Evolutionary conservation across 371 early-diverging fungal genomes (phyloP).

Genomic region (Mortierella sp.): DNA sequence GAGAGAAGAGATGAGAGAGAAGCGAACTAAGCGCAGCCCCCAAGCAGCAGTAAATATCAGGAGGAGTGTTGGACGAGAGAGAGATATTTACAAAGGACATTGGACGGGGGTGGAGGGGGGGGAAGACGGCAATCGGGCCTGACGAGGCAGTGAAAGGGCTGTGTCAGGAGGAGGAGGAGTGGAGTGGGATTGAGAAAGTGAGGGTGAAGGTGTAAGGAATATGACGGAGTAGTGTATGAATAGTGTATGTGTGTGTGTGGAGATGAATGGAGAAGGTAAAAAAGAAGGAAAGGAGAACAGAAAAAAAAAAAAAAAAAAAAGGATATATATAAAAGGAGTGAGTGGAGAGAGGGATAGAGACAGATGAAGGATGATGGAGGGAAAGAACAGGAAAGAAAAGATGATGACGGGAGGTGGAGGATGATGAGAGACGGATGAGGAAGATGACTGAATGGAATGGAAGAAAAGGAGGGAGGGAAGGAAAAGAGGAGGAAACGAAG

Average conservation of each 20-base stretch:
- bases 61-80: neutral
- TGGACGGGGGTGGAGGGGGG: conserved; percentile 8
- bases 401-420: neutral
- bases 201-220: neutral
- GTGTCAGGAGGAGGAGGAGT: neutral
- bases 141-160: conserved; percentile 11
- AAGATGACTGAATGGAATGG: neutral
- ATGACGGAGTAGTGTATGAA: neutral
- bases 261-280: neutral
- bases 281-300: neutral
- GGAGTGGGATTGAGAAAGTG: neutral
- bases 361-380: neutral
- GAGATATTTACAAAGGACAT: conserved; percentile 43
- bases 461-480: neutral
- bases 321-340: neutral
- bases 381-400: neutral
- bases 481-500: neutral
- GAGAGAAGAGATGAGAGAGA: neutral
- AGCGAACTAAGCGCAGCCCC: neutral
- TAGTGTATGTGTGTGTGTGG: neutral
- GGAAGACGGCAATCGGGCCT: neutral
- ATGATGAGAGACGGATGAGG: neutral
- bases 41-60: neutral
- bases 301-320: neutral
- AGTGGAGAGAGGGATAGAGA: neutral